phyloP scores from a whole-genome alignment of 2,329 filamentous ascomycete species.

The Tolypocladium ophioglossoides region DNA sequence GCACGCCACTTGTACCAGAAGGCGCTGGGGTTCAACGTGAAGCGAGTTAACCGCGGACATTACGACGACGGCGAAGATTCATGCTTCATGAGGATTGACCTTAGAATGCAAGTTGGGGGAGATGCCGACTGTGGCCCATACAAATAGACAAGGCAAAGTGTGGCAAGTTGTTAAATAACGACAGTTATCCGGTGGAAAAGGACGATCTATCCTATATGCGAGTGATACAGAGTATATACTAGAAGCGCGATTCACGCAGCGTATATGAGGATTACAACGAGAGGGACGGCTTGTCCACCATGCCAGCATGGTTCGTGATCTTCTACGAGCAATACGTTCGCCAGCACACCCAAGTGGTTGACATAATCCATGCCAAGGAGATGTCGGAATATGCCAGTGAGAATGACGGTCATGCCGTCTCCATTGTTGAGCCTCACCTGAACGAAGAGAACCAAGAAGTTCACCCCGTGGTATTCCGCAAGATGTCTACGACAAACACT shows the following conservation, averaged over 20 bases:
- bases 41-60: too few species aligned
- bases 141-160: too few species aligned
- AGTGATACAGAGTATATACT: background rate
- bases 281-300: slow-evolving; percentile 21
- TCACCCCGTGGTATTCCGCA: slow-evolving; percentile 40
- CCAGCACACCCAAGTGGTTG: slow-evolving; percentile 47
- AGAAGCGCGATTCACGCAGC: background rate
- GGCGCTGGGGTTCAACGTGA: too few species aligned
- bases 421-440: slow-evolving; percentile 12
- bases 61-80: too few species aligned
- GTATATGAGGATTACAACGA: slow-evolving; percentile 25
- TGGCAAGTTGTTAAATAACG: too few species aligned
- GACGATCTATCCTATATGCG: background rate
- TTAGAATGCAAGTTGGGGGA: too few species aligned
- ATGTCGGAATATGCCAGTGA: slow-evolving; percentile 5
- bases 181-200: background rate
- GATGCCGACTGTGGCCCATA: too few species aligned
- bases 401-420: slow-evolving; percentile 21
- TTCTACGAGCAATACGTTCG: slow-evolving; percentile 54
- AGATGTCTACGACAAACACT: slow-evolving; percentile 63
- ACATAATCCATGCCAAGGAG: slow-evolving; percentile 32
- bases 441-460: slow-evolving; percentile 32
- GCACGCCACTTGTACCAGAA: too few species aligned
- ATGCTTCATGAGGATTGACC: too few species aligned
- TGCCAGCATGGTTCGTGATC: slow-evolving; percentile 52